Conservation (phyloP, 441 rosid species). For the Brassica balearica region DNA sequence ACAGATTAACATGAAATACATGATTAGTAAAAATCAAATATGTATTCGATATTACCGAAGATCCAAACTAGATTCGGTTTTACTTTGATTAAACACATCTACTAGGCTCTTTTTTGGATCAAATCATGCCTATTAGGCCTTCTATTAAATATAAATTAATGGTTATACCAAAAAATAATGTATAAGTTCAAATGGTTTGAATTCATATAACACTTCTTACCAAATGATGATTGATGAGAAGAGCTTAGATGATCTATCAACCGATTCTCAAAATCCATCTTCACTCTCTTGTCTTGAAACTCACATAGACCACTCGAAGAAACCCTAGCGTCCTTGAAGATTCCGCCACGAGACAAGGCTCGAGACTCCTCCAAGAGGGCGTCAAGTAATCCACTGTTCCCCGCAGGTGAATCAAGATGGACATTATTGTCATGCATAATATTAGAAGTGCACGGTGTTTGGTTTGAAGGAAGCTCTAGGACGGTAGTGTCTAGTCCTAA, state of each 20-base stretch:
- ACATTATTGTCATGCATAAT: conserved; percentile 28
- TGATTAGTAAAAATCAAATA: not conserved
- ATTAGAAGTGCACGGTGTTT: conserved; percentile 39
- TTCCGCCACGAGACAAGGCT: conserved; percentile 45
- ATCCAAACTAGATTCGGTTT: conserved; percentile 17
- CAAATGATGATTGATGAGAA: conserved; percentile 54
- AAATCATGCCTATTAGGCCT: not conserved
- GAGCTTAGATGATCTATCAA: conserved; percentile 48
- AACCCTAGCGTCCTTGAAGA: conserved; percentile 24
- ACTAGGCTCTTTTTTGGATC: not conserved
- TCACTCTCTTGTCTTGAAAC: conserved; percentile 44
- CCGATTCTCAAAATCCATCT: conserved; percentile 40
- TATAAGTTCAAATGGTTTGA: conserved; percentile 5
- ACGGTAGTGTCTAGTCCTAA: conserved; percentile 33
- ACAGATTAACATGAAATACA: not conserved
- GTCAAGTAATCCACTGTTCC: conserved; percentile 52
- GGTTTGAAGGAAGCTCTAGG: conserved; percentile 52
- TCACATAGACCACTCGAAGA: conserved; percentile 17
- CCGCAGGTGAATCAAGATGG: conserved; percentile 15
- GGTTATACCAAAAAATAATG: not conserved
- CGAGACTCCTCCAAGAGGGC: conserved; percentile 55
- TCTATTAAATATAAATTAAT: conserved; percentile 4
- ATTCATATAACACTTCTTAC: conserved; percentile 32
- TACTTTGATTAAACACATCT: not conserved
- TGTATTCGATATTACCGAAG: conserved; percentile 18